phyloP scores from a whole-genome alignment of 495 filamentous ascomycete genomes.

The Aspergillus mulundensis region DNA sequence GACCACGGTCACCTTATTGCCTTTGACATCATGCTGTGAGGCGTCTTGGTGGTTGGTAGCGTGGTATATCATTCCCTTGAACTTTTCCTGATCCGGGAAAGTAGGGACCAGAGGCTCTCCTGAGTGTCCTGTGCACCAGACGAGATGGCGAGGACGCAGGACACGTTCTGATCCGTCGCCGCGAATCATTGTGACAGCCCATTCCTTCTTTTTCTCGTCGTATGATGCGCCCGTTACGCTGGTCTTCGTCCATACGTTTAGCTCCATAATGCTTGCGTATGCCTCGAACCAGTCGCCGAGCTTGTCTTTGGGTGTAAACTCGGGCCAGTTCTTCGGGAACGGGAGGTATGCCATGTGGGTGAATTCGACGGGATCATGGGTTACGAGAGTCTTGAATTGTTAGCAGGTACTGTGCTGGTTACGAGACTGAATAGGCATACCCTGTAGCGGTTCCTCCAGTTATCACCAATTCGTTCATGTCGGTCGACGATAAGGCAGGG shows the following conservation, averaged over 20 bases:
- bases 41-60: slow-evolving; percentile 40
- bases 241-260: slow-evolving; percentile 68
- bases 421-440: slow-evolving; percentile 13
- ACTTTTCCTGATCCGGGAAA: slow-evolving; percentile 40
- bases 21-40: slow-evolving; percentile 33
- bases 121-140: slow-evolving; percentile 50
- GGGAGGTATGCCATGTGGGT: slow-evolving; percentile 71
- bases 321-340: slow-evolving; percentile 63
- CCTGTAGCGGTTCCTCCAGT: slow-evolving; percentile 66
- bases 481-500: slow-evolving; percentile 61
- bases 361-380: slow-evolving; percentile 71
- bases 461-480: slow-evolving; percentile 65
- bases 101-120: slow-evolving; percentile 45
- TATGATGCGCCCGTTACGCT: slow-evolving; percentile 49
- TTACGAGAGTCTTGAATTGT: slow-evolving; percentile 41
- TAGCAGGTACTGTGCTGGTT: background rate
- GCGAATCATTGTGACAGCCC: slow-evolving; percentile 57
- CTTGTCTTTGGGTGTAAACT: slow-evolving; percentile 77
- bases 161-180: slow-evolving; percentile 37
- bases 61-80: slow-evolving; percentile 48
- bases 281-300: slow-evolving; percentile 72
- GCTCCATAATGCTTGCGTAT: slow-evolving; percentile 67
- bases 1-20: slow-evolving; percentile 72
- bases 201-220: slow-evolving; percentile 48
- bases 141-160: slow-evolving; percentile 41